Percentiles rank a stretch among this genome's conserved stretches.
Conservation (phyloP, 129 eudicot genomes). For the Heracleum sosnowskyi region DNA sequence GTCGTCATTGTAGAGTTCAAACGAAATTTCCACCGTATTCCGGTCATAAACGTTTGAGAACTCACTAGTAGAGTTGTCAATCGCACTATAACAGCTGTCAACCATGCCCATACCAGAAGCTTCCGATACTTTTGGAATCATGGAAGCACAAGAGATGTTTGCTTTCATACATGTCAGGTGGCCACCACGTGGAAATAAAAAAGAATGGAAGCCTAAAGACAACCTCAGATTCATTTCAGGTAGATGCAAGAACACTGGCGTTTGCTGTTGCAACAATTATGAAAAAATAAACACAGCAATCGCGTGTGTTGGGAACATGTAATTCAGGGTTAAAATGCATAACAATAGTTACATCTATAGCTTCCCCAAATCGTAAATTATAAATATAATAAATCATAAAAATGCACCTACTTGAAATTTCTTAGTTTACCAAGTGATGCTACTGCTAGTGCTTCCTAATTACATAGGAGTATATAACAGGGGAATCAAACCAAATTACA, state of each 20-base stretch:
- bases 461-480: too few species aligned
- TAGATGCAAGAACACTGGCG: background rate
- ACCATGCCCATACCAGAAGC: conserved; percentile 3
- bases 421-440: too few species aligned
- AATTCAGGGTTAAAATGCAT: too few species aligned
- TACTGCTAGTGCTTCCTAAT: too few species aligned
- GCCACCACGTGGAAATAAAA: background rate
- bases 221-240: background rate
- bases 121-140: background rate
- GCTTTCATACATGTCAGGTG: conserved; percentile 5
- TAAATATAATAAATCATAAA: too few species aligned
- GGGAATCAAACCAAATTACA: too few species aligned
- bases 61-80: conserved; percentile 8
- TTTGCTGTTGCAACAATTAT: background rate
- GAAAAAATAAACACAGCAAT: too few species aligned
- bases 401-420: too few species aligned
- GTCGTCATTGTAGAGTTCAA: conserved; percentile 36
- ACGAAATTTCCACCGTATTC: conserved; percentile 34
- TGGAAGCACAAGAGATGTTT: conserved; percentile 6
- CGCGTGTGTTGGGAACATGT: too few species aligned
- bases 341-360: too few species aligned
- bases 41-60: background rate
- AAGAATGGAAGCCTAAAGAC: background rate
- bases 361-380: too few species aligned
- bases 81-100: conserved; percentile 11